Percentiles rank a stretch among this genome's conserved stretches.
Evolutionary conservation across 768 basidiomycete species (phyloP).

Genomic region (Ephemerocybe angulata): DNA sequence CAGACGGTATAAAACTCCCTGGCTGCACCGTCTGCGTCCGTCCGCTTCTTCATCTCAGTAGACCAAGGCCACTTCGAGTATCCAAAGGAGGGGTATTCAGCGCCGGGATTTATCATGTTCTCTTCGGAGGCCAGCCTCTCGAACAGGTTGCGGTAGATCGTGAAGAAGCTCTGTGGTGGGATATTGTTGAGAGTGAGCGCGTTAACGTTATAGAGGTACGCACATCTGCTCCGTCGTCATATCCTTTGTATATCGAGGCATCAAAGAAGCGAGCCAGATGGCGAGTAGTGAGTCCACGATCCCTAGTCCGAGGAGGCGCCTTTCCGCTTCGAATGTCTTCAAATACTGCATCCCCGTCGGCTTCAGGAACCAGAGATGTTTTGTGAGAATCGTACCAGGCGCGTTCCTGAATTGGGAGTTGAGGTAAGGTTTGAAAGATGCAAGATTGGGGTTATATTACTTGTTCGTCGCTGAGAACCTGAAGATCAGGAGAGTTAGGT

Average conservation of each 20-base stretch:
- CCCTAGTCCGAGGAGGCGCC: slow-evolving; percentile 48
- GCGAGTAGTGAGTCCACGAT: slow-evolving; percentile 73
- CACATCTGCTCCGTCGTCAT: slow-evolving; percentile 63
- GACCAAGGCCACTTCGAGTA: slow-evolving; percentile 72
- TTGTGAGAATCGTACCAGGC: slow-evolving; percentile 98
- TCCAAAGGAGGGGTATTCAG: slow-evolving; percentile 81
- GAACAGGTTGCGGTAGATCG: slow-evolving; percentile 86
- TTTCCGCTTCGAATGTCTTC: slow-evolving; percentile 79
- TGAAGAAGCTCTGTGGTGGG: slow-evolving; percentile 73
- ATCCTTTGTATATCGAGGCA: slow-evolving; percentile 58
- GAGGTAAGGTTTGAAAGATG: not conserved
- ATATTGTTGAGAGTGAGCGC: not conserved
- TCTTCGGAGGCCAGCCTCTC: slow-evolving; percentile 81
- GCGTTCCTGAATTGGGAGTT: slow-evolving; percentile 70
- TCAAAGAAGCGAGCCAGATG: slow-evolving; percentile 88
- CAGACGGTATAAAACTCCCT: slow-evolving; percentile 82
- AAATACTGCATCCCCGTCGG: slow-evolving; percentile 81
- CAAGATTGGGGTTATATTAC: slow-evolving; percentile 43
- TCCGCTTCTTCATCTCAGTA: slow-evolving; percentile 39
- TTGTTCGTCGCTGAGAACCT: slow-evolving; percentile 95
- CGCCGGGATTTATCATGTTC: slow-evolving; percentile 35
- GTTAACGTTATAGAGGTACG: slow-evolving; percentile 13
- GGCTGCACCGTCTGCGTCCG: slow-evolving; percentile 41
- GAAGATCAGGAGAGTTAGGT: slow-evolving; percentile 2
- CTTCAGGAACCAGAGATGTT: slow-evolving; percentile 71